Percentiles rank a stretch among this genome's conserved stretches.
Conservation (phyloP, 768 basidiomycete genomes). For the Amanita inopinata region DNA sequence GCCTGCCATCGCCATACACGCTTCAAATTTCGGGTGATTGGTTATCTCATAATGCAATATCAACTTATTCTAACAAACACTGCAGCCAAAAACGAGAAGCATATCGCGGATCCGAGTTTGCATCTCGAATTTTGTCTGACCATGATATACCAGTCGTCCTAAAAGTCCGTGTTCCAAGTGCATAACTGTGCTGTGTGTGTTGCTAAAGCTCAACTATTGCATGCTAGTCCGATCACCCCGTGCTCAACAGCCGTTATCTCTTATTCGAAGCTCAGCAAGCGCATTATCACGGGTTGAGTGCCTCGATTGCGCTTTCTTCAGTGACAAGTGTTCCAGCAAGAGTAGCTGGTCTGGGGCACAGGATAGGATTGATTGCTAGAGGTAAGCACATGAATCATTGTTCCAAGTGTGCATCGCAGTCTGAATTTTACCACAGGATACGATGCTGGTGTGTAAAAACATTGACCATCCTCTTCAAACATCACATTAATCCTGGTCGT, state of each 20-base stretch:
- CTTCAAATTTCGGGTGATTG: constrained; percentile 41
- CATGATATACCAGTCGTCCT: constrained; percentile 58
- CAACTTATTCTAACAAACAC: background rate
- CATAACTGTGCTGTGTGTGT: background rate
- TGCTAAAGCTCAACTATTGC: background rate
- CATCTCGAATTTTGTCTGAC: constrained; percentile 59
- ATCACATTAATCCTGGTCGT: background rate
- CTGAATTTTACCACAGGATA: constrained; percentile 34
- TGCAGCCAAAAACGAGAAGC: constrained; percentile 36
- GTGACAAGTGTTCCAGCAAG: constrained; percentile 59
- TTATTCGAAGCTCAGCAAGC: constrained; percentile 65
- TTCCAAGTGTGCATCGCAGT: constrained; percentile 4
- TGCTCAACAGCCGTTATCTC: constrained; percentile 54
- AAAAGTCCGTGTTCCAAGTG: constrained; percentile 45
- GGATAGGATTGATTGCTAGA: constrained; percentile 51
- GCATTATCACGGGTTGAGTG: constrained; percentile 53
- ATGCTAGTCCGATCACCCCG: constrained; percentile 47
- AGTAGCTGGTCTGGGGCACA: constrained; percentile 55
- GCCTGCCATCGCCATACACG: constrained; percentile 69
- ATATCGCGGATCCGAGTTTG: constrained; percentile 67
- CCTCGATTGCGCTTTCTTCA: constrained; percentile 47
- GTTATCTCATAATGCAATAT: background rate
- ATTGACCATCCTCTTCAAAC: constrained; percentile 2
- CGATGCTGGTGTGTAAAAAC: constrained; percentile 43
- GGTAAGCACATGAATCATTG: constrained; percentile 22